A percentile compares a stretch with the other conserved stretches of the same genome.
These are phyloP conservation scores for Lycium ferocissimum DNA, from an alignment of 257 asterid species.

Conservation along the genomic window DNA sequence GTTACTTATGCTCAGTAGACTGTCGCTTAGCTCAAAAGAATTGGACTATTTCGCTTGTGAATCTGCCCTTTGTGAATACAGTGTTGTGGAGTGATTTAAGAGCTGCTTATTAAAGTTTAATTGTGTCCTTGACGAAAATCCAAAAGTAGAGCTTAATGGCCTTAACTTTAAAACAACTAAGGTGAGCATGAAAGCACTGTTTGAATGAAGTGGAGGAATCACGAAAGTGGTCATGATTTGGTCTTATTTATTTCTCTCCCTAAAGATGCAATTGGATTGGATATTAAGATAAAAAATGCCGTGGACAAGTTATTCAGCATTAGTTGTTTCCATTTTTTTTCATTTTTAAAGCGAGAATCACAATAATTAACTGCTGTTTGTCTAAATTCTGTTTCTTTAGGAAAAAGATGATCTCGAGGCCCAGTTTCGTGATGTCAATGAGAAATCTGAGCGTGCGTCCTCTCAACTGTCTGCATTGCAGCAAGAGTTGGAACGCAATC, in stretches of 20 bases:
- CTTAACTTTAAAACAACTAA: not conserved
- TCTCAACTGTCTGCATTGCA: slow-evolving; percentile 79
- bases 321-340: not conserved
- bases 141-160: not conserved
- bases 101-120: not conserved
- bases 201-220: slow-evolving; percentile 15
- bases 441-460: slow-evolving; percentile 79
- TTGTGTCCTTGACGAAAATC: not conserved
- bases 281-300: not conserved
- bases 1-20: slow-evolving; percentile 36
- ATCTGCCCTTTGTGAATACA: not conserved
- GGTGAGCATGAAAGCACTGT: not conserved
- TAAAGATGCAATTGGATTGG: not conserved
- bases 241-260: slow-evolving; percentile 8
- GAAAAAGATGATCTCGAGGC: slow-evolving; percentile 95
- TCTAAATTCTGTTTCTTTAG: slow-evolving; percentile 47
- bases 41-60: not conserved
- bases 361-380: slow-evolving; percentile 3
- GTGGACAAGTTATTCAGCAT: not conserved
- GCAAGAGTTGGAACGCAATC: slow-evolving; percentile 90
- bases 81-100: not conserved
- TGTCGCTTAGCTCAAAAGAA: slow-evolving; percentile 29
- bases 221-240: not conserved
- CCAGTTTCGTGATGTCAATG: slow-evolving; percentile 77
- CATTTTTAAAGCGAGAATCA: not conserved